Evolutionary conservation across 2,329 filamentous ascomycete genomes (phyloP), one percentile per base, ranked within the genome.

Genomic region (Sphaerulina musiva): DNA sequence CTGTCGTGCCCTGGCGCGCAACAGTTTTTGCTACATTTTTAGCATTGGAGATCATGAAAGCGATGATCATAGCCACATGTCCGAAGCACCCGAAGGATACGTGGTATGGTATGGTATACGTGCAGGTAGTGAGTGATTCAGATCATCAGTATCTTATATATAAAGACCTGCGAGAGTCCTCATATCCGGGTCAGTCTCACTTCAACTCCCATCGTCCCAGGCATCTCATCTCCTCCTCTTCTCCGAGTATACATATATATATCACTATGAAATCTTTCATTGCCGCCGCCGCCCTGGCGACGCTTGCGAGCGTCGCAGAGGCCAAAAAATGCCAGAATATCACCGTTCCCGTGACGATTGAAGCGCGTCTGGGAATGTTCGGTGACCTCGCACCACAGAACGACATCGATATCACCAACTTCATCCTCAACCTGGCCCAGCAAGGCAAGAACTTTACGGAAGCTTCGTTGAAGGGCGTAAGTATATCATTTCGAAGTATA

Each of bases 361-460:
- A 44, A 20, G 42, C 81, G 0, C 72, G 77, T 23, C 82, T 83
- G 54, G 77, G 69, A 0, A 66, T 77, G 5, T 84, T 84, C 65
- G 69, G 77, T 55, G 53, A 75, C 0, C 73, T 79, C 20, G 59
- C 57, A 3, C 65, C 6, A 52, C 65, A 69, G 46, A 74, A 67
- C n/a, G 78, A 82, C 60, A 73, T 82, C 34, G 81, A 85, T 2
- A 78, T 78, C 1, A 78, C 79, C 10, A 74, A 78, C 57, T 80
- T 85, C 59, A 68, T 78, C 31, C 69, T 83, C 51, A 72, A 76
- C 51, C 55, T 77, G n/a, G 72, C 73, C 2, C 70, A 72, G 38
- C 75, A 78, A 42, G 76, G 76, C n/a, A 64, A 70, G 42, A 80
- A 83, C 62, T 80, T 74, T 61, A 74, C 75, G 0, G 67, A 70